These are phyloP conservation scores for Monosporascus sp. DNA, from an alignment of 2,329 filamentous ascomycete species.

Conservation along the genomic window DNA sequence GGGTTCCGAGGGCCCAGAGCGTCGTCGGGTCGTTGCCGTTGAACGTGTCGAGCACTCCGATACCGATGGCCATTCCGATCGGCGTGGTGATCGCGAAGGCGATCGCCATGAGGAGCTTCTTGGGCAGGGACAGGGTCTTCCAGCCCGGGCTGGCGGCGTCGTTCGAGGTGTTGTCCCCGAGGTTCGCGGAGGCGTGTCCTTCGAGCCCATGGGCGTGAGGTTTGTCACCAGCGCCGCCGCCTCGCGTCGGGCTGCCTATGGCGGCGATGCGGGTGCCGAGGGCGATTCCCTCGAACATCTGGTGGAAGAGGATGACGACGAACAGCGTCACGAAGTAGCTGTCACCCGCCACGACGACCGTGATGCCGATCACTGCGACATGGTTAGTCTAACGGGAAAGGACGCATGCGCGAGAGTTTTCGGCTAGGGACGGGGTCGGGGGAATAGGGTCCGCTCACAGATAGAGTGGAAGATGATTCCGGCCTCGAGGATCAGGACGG, in stretches of 20 bases:
- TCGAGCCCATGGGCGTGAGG: background rate
- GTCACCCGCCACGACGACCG: constrained; percentile 56
- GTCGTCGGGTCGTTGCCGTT: constrained; percentile 69
- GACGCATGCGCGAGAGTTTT: too few relatives aligned
- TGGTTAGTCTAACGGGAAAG: constrained; percentile 5
- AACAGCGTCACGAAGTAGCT: constrained; percentile 54
- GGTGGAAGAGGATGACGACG: constrained; percentile 70
- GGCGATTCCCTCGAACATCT: constrained; percentile 73
- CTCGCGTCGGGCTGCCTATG: constrained; percentile 33
- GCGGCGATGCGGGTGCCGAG: constrained; percentile 67
- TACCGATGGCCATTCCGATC: constrained; percentile 75
- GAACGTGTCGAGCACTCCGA: constrained; percentile 64
- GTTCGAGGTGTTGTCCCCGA: background rate
- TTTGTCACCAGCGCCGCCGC: background rate
- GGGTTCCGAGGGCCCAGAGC: constrained; percentile 65
- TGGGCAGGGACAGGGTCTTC: constrained; percentile 31
- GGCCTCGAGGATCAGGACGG: constrained; percentile 65
- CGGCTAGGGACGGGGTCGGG: too few relatives aligned
- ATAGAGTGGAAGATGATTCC: constrained; percentile 74
- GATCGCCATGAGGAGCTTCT: constrained; percentile 57
- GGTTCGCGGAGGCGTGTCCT: background rate
- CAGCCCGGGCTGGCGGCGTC: background rate
- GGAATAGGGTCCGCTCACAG: constrained; percentile 36
- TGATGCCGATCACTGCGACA: constrained; percentile 54
- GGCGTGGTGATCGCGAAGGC: constrained; percentile 69